Percentiles rank a stretch among this genome's conserved stretches.
phyloP scores from a whole-genome alignment of 176 grass and related monocot species.

The Oryza nivara region DNA sequence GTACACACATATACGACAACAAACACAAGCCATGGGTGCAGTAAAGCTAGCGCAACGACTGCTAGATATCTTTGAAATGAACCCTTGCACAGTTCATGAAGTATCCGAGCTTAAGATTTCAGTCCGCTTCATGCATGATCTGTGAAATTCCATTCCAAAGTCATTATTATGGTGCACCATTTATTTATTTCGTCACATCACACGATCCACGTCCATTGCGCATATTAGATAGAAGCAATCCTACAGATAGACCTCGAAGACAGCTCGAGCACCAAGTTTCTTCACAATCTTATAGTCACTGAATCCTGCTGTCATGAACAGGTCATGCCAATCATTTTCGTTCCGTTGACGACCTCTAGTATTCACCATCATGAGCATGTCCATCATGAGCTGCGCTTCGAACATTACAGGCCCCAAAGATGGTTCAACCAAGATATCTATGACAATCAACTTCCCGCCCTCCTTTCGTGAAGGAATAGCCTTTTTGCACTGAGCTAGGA shows the following conservation, averaged over 20 bases:
- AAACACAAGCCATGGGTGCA: too few relatives aligned
- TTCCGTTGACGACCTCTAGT: slow-evolving; percentile 39
- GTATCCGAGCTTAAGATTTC: too few relatives aligned
- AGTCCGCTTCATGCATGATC: too few relatives aligned
- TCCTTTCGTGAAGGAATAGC: slow-evolving; percentile 38
- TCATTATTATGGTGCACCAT: too few relatives aligned
- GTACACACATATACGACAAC: too few relatives aligned
- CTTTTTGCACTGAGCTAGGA: slow-evolving; percentile 44
- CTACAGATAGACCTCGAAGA: slow-evolving; percentile 22
- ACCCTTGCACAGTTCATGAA: too few relatives aligned
- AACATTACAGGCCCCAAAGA: neutral
- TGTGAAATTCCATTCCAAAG: too few relatives aligned
- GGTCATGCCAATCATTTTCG: slow-evolving; percentile 31
- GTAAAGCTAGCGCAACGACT: too few relatives aligned
- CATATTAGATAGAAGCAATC: too few relatives aligned
- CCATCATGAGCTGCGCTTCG: slow-evolving; percentile 41
- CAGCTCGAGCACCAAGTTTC: slow-evolving; percentile 31
- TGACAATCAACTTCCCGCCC: slow-evolving; percentile 42
- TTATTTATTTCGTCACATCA: too few relatives aligned
- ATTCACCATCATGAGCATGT: slow-evolving; percentile 48
- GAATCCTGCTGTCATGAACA: slow-evolving; percentile 46
- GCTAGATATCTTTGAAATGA: too few relatives aligned
- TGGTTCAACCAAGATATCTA: slow-evolving; percentile 36
- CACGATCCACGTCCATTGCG: too few relatives aligned
- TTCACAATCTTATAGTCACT: slow-evolving; percentile 34